Evolutionary conservation across 2,329 filamentous ascomycete species (phyloP).

Genomic region (Elsinoe perseae): DNA sequence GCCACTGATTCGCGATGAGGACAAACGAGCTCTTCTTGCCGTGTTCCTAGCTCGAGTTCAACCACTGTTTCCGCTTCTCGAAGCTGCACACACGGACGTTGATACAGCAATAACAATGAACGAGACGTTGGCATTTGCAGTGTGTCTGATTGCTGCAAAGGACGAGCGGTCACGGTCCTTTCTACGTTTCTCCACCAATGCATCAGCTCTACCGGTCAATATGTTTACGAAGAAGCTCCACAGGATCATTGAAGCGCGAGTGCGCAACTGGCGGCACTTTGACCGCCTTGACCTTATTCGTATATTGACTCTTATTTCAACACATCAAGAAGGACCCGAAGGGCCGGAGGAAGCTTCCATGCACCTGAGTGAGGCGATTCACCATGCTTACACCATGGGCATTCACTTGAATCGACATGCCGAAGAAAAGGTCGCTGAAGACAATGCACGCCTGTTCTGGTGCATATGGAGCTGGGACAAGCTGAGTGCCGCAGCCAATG

Average conservation of each 20-base stretch:
- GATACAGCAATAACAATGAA: slow-evolving; percentile 36
- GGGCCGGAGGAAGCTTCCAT: slow-evolving; percentile 37
- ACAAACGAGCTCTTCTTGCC: slow-evolving; percentile 35
- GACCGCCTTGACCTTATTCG: slow-evolving; percentile 43
- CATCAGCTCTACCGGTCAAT: slow-evolving; percentile 31
- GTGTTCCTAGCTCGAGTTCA: slow-evolving; percentile 42
- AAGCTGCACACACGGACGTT: slow-evolving; percentile 33
- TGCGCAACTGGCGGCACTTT: slow-evolving; percentile 36
- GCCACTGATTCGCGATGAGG: slow-evolving; percentile 30
- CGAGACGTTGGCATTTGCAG: slow-evolving; percentile 24
- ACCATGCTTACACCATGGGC: slow-evolving; percentile 43
- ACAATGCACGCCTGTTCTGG: slow-evolving; percentile 38
- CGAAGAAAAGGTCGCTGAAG: slow-evolving; percentile 56
- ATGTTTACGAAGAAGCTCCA: slow-evolving; percentile 41
- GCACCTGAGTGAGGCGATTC: slow-evolving; percentile 42
- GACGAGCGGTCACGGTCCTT: slow-evolving; percentile 37
- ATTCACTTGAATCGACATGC: slow-evolving; percentile 49
- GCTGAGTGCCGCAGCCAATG: slow-evolving; percentile 41
- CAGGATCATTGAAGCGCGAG: slow-evolving; percentile 34
- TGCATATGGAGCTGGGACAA: slow-evolving; percentile 44
- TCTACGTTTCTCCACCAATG: slow-evolving; percentile 33
- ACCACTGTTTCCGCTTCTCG: slow-evolving; percentile 40
- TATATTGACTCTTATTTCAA: slow-evolving; percentile 39
- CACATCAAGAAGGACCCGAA: slow-evolving; percentile 43
- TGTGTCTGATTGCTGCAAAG: slow-evolving; percentile 43